A percentile compares a stretch with the other conserved stretches of the same genome.
Conservation (phyloP, 345 rosid genomes). For the Laguncularia racemosa region DNA sequence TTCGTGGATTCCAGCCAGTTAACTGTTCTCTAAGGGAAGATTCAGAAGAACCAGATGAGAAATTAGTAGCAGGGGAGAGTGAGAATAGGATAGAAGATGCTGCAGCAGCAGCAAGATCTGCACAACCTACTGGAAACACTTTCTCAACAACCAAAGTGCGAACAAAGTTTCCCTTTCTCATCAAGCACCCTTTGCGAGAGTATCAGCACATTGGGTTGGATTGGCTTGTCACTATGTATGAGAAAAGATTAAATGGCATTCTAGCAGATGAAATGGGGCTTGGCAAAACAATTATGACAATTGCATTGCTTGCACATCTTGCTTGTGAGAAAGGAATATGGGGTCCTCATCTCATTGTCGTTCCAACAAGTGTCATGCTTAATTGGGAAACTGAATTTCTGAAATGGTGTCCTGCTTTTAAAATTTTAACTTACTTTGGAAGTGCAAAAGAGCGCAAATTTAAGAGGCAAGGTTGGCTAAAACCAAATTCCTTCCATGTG, state of each 20-base stretch:
- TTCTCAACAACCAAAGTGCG: slow-evolving; percentile 93
- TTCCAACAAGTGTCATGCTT: slow-evolving; percentile 99
- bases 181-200: slow-evolving; percentile 94
- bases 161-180: slow-evolving; percentile 94
- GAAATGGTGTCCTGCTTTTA: slow-evolving; percentile 99
- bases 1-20: slow-evolving; percentile 23
- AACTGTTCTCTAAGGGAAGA: slow-evolving; percentile 25
- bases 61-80: slow-evolving; percentile 33
- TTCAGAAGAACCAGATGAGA: slow-evolving; percentile 25
- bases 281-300: slow-evolving; percentile 99
- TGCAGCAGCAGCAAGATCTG: slow-evolving; percentile 98
- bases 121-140: slow-evolving; percentile 98
- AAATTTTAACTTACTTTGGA: slow-evolving; percentile 97
- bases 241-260: slow-evolving; percentile 95
- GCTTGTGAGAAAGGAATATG: slow-evolving; percentile 99
- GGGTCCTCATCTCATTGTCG: slow-evolving; percentile 99
- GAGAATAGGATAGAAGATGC: slow-evolving; percentile 90
- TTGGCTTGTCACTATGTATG: slow-evolving; percentile 99
- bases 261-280: slow-evolving; percentile 99
- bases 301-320: slow-evolving; percentile 94
- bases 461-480: slow-evolving; percentile 99
- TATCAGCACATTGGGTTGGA: slow-evolving; percentile 99
- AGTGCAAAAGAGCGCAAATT: slow-evolving; percentile 95
- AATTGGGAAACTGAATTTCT: slow-evolving; percentile 99
- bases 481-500: slow-evolving; percentile 86